Evolutionary conservation across 2,329 filamentous ascomycete species (phyloP).

Genomic region (Arthrobotrys iridis): DNA sequence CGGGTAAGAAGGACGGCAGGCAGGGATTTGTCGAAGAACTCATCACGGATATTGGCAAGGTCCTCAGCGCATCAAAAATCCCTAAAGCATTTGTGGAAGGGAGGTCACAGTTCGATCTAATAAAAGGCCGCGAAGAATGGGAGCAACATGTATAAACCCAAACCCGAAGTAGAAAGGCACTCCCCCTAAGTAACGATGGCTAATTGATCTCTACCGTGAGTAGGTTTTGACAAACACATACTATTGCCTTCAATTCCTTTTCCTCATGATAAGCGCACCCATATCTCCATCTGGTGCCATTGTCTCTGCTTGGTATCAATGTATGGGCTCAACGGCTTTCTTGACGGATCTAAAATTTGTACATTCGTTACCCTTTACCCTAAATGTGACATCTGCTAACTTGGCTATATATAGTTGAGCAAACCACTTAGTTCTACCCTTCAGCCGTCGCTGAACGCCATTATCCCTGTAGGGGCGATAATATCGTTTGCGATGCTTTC

Average conservation of each 20-base stretch:
- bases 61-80: constrained; percentile 6
- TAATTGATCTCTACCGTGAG: neutral
- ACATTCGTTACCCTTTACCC: neutral
- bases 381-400: neutral
- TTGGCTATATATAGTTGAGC: constrained; percentile 40
- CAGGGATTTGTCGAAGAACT: constrained; percentile 31
- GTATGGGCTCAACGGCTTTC: constrained; percentile 75
- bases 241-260: constrained; percentile 77
- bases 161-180: neutral
- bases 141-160: constrained; percentile 30
- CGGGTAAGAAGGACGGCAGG: constrained; percentile 22
- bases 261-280: constrained; percentile 73
- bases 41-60: constrained; percentile 32
- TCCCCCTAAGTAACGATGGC: neutral
- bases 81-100: constrained; percentile 22
- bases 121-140: constrained; percentile 30
- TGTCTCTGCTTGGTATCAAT: constrained; percentile 77
- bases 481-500: constrained; percentile 57
- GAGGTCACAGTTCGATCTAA: constrained; percentile 1
- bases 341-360: constrained; percentile 63
- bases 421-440: constrained; percentile 55
- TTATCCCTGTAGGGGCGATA: constrained; percentile 55
- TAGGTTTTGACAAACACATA: constrained; percentile 72
- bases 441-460: constrained; percentile 54
- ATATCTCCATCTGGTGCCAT: constrained; percentile 69